Conservation (phyloP, 2,329 filamentous ascomycete genomes). For the Sporothrix variecibatus region DNA sequence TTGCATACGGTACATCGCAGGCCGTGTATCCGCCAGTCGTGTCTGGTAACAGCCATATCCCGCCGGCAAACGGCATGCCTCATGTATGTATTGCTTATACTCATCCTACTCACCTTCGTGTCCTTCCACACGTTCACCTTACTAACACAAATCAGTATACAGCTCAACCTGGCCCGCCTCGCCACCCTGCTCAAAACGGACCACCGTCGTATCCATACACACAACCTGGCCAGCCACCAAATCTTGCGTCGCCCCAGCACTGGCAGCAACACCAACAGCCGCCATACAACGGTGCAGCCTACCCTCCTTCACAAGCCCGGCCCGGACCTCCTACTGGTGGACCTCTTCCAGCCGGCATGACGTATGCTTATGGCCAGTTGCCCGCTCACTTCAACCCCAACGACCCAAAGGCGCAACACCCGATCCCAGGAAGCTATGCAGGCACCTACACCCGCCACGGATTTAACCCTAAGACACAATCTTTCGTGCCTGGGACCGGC, state of each 20-base stretch:
- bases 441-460: slow-evolving; percentile 66
- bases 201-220: slow-evolving; percentile 35
- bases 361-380: slow-evolving; percentile 79
- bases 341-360: slow-evolving; percentile 42
- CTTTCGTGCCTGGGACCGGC: slow-evolving; percentile 73
- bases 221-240: slow-evolving; percentile 38
- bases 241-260: slow-evolving; percentile 38
- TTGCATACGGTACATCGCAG: slow-evolving; percentile 48
- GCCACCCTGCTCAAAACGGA: slow-evolving; percentile 17
- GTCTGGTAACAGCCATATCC: slow-evolving; percentile 43
- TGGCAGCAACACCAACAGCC: slow-evolving; percentile 36
- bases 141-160: slow-evolving; percentile 39
- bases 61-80: slow-evolving; percentile 45
- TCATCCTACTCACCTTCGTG: neutral
- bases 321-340: slow-evolving; percentile 28
- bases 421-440: slow-evolving; percentile 74
- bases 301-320: slow-evolving; percentile 33
- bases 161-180: slow-evolving; percentile 35
- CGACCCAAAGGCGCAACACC: slow-evolving; percentile 75
- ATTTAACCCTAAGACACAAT: slow-evolving; percentile 93
- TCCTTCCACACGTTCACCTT: neutral
- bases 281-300: slow-evolving; percentile 37
- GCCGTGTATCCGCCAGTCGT: slow-evolving; percentile 49
- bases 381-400: slow-evolving; percentile 69
- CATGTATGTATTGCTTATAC: neutral